phyloP scores from a whole-genome alignment of 257 asterid genomes.

The Solanum pinnatisectum region DNA sequence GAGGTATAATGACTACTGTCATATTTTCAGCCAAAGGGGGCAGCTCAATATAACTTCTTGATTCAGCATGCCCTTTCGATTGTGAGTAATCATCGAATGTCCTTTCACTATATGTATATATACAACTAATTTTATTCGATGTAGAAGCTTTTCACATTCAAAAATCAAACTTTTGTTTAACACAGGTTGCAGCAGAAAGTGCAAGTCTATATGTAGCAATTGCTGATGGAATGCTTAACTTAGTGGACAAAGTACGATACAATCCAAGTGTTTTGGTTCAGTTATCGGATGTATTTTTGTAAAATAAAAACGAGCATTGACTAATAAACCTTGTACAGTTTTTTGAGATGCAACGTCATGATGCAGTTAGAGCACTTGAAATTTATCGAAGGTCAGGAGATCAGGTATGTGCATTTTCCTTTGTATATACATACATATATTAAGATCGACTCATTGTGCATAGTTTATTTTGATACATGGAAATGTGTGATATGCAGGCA shows the following conservation, averaged over 20 bases:
- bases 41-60: slow-evolving; percentile 51
- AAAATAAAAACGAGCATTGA: neutral
- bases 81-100: slow-evolving; percentile 34
- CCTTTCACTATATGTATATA: neutral
- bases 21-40: slow-evolving; percentile 53
- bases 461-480: neutral
- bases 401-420: slow-evolving; percentile 32
- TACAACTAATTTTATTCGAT: neutral
- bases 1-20: slow-evolving; percentile 4
- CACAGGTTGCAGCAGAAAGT: slow-evolving; percentile 75
- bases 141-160: neutral
- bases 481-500: slow-evolving; percentile 32
- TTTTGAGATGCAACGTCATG: slow-evolving; percentile 67
- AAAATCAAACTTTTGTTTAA: slow-evolving; percentile 3
- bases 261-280: neutral
- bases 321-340: slow-evolving; percentile 25
- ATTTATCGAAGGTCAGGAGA: slow-evolving; percentile 55
- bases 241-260: slow-evolving; percentile 66
- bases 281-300: neutral
- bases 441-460: neutral
- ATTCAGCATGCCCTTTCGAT: slow-evolving; percentile 66
- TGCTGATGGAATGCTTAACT: slow-evolving; percentile 69
- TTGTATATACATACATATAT: neutral
- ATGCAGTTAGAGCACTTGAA: slow-evolving; percentile 71
- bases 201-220: slow-evolving; percentile 66